Evolutionary conservation across 805 yeast genomes (phyloP), one percentile per base, ranked within the genome.

Genomic region (Kuraishia cidri): DNA sequence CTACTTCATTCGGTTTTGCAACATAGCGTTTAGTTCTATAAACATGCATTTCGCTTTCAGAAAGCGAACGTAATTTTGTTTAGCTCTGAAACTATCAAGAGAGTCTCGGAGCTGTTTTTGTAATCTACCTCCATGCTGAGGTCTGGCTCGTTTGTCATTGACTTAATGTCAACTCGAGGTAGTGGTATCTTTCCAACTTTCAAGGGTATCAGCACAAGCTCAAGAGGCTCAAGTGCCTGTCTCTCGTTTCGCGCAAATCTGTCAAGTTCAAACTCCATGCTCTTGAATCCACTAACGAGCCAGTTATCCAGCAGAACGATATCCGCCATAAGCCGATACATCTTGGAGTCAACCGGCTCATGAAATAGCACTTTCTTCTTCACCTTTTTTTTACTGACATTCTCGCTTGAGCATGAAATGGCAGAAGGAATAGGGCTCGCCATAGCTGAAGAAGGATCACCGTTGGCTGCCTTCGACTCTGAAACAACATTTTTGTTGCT

Each of bases 251-350:
- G 24, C 9, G 12, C 19, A 3, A 14, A 12, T 6, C 15, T 38
- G 7, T 53, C 60, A 4, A 67, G 53, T 3, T 59, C 48, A 39
- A 86, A 70, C 8, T 60, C 49, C 29, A 74, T 72, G 36, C 62
- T 64, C 37, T 74, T 75, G 39, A 70, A 64, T 0, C 97, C 97
- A 5, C 85, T 75, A 4, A 87, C 58, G 3, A 86, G 49, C 97
- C 97, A 90, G 33, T 66, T 69, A 16, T 86, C 95, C 39, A 35
- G 37, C n/a, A 54, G 36, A 14, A 41, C 52, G 6, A 59, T 26
- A 11, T 43, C 45, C 17, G 57, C 8, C 14, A 9, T 30, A 23
- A 35, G 38, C 9, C 36, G 29, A 18, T 48, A 30, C 7, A 26
- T 31, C n/a, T 27, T 35, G 10, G 47, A 41, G 15, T 37, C n/a